Percentiles rank a stretch among this genome's conserved stretches.
Conservation (phyloP, 768 basidiomycete genomes). For the Pleurotus giganteus region DNA sequence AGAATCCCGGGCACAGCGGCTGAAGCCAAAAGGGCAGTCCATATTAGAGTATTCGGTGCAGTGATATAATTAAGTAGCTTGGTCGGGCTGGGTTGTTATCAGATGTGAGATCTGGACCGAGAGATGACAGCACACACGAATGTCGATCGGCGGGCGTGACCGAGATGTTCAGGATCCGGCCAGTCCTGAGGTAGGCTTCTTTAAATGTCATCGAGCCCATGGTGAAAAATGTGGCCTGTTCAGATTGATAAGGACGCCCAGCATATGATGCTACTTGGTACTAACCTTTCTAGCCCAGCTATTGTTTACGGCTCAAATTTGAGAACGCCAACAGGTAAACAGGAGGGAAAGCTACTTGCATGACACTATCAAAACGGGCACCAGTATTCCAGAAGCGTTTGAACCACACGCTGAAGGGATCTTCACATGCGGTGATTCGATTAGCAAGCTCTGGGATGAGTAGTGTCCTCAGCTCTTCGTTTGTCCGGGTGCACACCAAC, state of each 20-base stretch:
- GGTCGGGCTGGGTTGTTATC: conserved; percentile 61
- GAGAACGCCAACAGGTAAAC: conserved; percentile 1
- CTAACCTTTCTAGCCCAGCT: conserved; percentile 87
- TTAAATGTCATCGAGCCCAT: conserved; percentile 92
- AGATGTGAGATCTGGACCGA: background rate
- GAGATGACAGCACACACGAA: conserved; percentile 48
- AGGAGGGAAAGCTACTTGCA: conserved; percentile 25
- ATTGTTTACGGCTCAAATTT: conserved; percentile 16
- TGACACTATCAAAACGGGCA: conserved; percentile 89
- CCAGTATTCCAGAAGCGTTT: conserved; percentile 81
- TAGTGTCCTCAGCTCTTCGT: conserved; percentile 77
- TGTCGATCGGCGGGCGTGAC: conserved; percentile 90
- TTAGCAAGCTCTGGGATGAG: conserved; percentile 84
- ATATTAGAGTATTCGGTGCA: conserved; percentile 88
- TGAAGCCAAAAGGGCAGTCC: conserved; percentile 80
- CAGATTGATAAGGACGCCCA: background rate
- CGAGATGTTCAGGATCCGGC: conserved; percentile 90
- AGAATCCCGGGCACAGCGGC: conserved; percentile 95
- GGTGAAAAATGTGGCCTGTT: conserved; percentile 84
- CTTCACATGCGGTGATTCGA: conserved; percentile 80
- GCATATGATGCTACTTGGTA: background rate
- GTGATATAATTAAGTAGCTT: conserved; percentile 95
- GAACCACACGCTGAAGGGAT: conserved; percentile 67
- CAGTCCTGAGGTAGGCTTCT: conserved; percentile 92
- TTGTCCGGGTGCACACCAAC: conserved; percentile 82